These are phyloP conservation scores for Cotoneaster glaucophyllus DNA, from an alignment of 306 rosid genomes.

Conservation along the genomic window DNA sequence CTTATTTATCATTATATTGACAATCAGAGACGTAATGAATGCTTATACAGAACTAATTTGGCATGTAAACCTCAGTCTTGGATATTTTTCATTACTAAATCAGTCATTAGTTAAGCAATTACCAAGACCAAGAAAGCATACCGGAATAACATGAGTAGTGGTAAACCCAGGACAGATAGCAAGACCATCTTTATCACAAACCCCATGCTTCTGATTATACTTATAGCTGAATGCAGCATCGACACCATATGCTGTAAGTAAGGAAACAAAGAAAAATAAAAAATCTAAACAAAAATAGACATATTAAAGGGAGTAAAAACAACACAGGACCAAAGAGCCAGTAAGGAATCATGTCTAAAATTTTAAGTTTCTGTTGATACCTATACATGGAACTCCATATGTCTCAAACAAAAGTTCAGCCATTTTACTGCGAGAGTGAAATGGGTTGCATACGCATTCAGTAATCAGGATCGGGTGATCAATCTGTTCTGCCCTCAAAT, in stretches of 20 bases:
- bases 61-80: neutral
- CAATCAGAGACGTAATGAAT: neutral
- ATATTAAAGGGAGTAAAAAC: neutral
- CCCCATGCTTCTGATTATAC: slow-evolving; percentile 70
- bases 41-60: neutral
- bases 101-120: neutral
- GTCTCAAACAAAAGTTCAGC: slow-evolving; percentile 96
- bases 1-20: neutral
- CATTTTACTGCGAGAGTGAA: slow-evolving; percentile 96
- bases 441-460: slow-evolving; percentile 89
- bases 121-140: slow-evolving; percentile 36
- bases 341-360: neutral
- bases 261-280: slow-evolving; percentile 15
- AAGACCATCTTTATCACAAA: slow-evolving; percentile 84
- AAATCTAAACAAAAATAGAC: neutral
- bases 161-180: slow-evolving; percentile 92
- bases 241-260: slow-evolving; percentile 79
- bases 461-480: slow-evolving; percentile 94
- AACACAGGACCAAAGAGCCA: neutral
- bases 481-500: slow-evolving; percentile 83
- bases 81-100: neutral
- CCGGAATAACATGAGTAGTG: slow-evolving; percentile 91
- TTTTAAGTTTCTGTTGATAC: slow-evolving; percentile 28
- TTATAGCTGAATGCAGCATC: slow-evolving; percentile 95
- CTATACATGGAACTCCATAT: slow-evolving; percentile 90